Conservation (phyloP, 2,329 filamentous ascomycete genomes). For the Paracoccidioides brasiliensis region DNA sequence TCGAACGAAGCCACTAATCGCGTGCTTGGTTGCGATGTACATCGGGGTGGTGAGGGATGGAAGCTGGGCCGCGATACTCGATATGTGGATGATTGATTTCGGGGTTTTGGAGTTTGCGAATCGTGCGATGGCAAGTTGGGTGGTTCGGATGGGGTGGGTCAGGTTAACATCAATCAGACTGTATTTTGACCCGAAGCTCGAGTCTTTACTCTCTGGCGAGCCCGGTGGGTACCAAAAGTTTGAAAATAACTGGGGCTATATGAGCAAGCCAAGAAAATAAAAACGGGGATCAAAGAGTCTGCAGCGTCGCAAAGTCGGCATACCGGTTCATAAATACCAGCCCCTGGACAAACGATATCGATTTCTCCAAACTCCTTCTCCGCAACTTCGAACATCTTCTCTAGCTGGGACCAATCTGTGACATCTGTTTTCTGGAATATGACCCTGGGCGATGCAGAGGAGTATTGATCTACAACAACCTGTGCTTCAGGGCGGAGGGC, state of each 20-base stretch:
- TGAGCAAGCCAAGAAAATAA: not conserved
- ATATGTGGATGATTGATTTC: conserved; percentile 37
- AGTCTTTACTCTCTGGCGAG: conserved; percentile 29
- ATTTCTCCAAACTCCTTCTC: conserved; percentile 35
- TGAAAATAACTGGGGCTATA: conserved; percentile 27
- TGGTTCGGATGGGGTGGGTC: conserved; percentile 40
- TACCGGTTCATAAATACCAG: conserved; percentile 34
- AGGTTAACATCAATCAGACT: conserved; percentile 38
- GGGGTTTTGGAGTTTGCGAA: conserved; percentile 28
- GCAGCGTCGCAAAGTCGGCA: conserved; percentile 3
- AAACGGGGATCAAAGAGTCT: not conserved
- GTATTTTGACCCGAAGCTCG: conserved; percentile 29
- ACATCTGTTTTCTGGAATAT: conserved; percentile 38
- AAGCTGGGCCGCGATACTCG: conserved; percentile 35
- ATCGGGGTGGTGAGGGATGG: conserved; percentile 30
- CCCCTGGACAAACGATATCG: conserved; percentile 36
- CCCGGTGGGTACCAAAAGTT: conserved; percentile 41
- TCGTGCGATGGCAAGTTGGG: conserved; percentile 38
- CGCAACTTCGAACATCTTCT: conserved; percentile 37
- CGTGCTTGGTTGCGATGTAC: conserved; percentile 39
- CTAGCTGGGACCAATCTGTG: conserved; percentile 37
- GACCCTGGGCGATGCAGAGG: conserved; percentile 20
- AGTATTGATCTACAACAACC: conserved; percentile 27
- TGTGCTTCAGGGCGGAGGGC: conserved; percentile 34
- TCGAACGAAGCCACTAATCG: conserved; percentile 37